Conservation (phyloP, 495 filamentous ascomycete species). For the Pyrenula aspistea region DNA sequence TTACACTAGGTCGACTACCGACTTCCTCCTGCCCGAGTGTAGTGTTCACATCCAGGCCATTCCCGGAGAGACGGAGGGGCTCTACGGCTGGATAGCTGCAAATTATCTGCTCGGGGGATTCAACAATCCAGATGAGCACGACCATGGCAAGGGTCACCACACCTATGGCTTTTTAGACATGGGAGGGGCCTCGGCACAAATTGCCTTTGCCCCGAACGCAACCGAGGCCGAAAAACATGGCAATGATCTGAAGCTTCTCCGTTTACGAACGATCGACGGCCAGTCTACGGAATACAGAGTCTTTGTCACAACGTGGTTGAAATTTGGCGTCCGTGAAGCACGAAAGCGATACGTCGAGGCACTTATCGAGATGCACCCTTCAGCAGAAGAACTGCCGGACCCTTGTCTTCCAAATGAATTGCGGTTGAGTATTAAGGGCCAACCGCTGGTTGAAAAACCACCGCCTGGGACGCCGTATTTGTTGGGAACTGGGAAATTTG, state of each 20-base stretch:
- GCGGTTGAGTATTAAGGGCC: constrained; percentile 48
- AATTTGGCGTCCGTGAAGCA: constrained; percentile 89
- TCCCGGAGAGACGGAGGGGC: constrained; percentile 87
- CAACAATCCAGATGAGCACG: constrained; percentile 61
- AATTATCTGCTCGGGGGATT: constrained; percentile 96
- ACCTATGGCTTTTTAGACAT: constrained; percentile 98
- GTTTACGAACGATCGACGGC: constrained; percentile 73
- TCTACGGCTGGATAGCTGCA: constrained; percentile 98
- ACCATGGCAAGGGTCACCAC: constrained; percentile 76
- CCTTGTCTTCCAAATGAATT: constrained; percentile 80
- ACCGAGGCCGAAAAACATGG: constrained; percentile 87
- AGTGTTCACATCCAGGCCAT: constrained; percentile 87
- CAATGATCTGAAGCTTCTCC: constrained; percentile 75
- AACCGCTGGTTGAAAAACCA: constrained; percentile 23
- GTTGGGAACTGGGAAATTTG: constrained; percentile 73
- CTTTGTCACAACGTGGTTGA: constrained; percentile 93
- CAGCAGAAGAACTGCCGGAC: constrained; percentile 63
- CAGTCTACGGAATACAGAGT: constrained; percentile 66
- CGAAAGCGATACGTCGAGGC: constrained; percentile 66
- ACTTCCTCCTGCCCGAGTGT: constrained; percentile 85
- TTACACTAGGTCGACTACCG: constrained; percentile 65
- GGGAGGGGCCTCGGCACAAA: constrained; percentile 94
- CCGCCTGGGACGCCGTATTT: constrained; percentile 34
- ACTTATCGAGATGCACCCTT: constrained; percentile 46
- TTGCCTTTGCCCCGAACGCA: constrained; percentile 89